Evolutionary conservation across 345 rosid genomes (phyloP).

Genomic region (Kandelia obovata): DNA sequence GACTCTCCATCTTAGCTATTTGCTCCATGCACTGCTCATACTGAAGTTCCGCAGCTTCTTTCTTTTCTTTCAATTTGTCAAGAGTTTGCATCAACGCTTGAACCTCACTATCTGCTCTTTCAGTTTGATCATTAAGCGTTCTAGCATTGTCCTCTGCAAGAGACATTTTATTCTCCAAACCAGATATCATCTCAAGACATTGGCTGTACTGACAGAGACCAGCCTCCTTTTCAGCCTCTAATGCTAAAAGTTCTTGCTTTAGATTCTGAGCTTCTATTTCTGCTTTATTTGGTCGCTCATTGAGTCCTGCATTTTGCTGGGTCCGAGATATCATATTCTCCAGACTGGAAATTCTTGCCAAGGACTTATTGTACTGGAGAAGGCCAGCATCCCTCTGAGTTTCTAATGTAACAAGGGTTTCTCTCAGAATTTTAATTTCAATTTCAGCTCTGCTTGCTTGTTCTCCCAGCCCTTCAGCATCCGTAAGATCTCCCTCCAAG

Average conservation of each 20-base stretch:
- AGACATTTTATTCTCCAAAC: conserved; percentile 37
- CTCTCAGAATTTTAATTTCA: conserved; percentile 28
- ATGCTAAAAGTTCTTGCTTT: conserved; percentile 20
- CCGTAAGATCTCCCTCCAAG: conserved; percentile 27
- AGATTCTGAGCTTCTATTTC: conserved; percentile 26
- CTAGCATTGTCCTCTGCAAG: conserved; percentile 55
- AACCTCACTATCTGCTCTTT: conserved; percentile 27
- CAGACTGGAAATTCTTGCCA: conserved; percentile 21
- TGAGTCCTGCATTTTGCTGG: conserved; percentile 40
- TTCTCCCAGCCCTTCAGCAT: conserved; percentile 28
- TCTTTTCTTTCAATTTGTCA: conserved; percentile 18
- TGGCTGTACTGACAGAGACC: conserved; percentile 26
- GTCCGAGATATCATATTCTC: conserved; percentile 18
- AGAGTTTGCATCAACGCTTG: conserved; percentile 19
- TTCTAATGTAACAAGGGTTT: conserved; percentile 25
- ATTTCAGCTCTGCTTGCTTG: conserved; percentile 33
- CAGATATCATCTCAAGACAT: conserved; percentile 26
- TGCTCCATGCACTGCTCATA: conserved; percentile 25
- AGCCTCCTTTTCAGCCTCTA: conserved; percentile 26
- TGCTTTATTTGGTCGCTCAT: conserved; percentile 37
- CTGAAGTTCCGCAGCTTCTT: conserved; percentile 22
- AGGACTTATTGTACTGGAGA: conserved; percentile 25
- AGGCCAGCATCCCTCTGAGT: conserved; percentile 26
- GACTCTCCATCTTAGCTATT: conserved; percentile 19
- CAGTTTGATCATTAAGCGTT: conserved; percentile 20